Base-by-base conservation (phyloP, 768 basidiomycete genomes). In the Mycena epipterygia region DNA sequence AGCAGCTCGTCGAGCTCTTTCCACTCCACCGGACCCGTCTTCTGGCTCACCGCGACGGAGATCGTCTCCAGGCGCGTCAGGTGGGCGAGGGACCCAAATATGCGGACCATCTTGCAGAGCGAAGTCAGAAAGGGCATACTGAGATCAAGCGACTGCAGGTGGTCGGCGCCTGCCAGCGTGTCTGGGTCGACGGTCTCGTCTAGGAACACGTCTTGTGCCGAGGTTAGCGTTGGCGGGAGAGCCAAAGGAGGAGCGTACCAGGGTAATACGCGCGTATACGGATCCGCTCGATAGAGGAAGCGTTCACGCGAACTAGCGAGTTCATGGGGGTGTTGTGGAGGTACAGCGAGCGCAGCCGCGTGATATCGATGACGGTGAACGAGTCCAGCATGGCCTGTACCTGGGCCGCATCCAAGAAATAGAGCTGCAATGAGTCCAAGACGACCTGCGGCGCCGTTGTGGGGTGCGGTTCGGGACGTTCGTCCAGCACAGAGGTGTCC, bases 321-420 rank as follows among this genome's bases (percentile, higher is more conserved):
- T 32, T 46, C 58, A 66, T 71, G 0, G 70, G 64, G 17, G 58
- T 71, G 52, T 71, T 71, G 64, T 66, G 70, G 17, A 71, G 59
- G 42, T 66, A 71, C 21, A 71, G 21, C 5, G 51, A 57, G 32
- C 64, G 57, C 49, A 71, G 59, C 4, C 30, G 41, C 41, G 39
- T 62, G 48, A 71, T 52, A 32, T 71, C 70, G n/a, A 71, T 37
- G 19, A 25, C 17, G 6, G 57, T 52, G 64, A 71, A 67, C 11
- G 59, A 39, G 23, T 33, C 30, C 6, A 71, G 35, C 33, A 67
- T 44, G 21, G 42, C 65, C 23, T 48, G 51, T 3, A 67, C 30
- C 29, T 49, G 44, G 19, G 7, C 27, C n/a, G 42, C 51, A 27
- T 51, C 53, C 35, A 71, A 23, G 46, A 67, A 67, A 30, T 71